Percentiles rank a stretch among this genome's conserved stretches.
Conservation (phyloP, 2,329 filamentous ascomycete species). For the Calcarisporium arbuscula region DNA sequence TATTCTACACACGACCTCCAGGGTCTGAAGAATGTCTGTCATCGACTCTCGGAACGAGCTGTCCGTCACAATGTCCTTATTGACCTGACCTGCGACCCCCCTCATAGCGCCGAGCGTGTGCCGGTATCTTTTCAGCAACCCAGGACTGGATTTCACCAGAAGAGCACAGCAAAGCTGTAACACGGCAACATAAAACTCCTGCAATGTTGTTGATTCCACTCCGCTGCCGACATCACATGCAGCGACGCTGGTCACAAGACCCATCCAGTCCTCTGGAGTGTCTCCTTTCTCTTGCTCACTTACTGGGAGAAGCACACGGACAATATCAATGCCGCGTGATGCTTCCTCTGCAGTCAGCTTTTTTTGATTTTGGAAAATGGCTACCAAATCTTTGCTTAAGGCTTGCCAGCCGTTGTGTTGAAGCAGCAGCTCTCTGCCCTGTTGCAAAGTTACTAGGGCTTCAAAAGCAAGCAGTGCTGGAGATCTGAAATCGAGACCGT, state of each 20-base stretch:
- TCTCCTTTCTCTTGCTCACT: slow-evolving; percentile 39
- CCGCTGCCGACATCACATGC: slow-evolving; percentile 36
- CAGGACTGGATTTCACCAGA: slow-evolving; percentile 38
- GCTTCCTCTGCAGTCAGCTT: slow-evolving; percentile 22
- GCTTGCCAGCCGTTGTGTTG: slow-evolving; percentile 47
- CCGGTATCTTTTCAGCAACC: slow-evolving; percentile 42
- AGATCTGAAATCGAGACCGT: slow-evolving; percentile 46
- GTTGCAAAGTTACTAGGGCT: slow-evolving; percentile 43
- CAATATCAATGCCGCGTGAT: slow-evolving; percentile 46
- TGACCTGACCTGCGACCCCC: slow-evolving; percentile 40
- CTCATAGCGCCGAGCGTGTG: slow-evolving; percentile 45
- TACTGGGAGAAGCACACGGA: slow-evolving; percentile 47
- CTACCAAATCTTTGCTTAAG: slow-evolving; percentile 43
- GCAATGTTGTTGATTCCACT: slow-evolving; percentile 17
- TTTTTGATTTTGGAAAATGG: slow-evolving; percentile 31
- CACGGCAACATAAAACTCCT: slow-evolving; percentile 47
- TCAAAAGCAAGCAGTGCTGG: slow-evolving; percentile 55
- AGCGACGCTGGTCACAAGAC: slow-evolving; percentile 43
- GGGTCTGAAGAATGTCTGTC: slow-evolving; percentile 35
- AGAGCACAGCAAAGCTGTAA: slow-evolving; percentile 50
- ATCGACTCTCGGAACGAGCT: slow-evolving; percentile 34
- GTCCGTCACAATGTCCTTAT: slow-evolving; percentile 19
- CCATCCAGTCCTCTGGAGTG: slow-evolving; percentile 51
- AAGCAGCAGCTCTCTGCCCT: slow-evolving; percentile 42
- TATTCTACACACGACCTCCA: slow-evolving; percentile 16